These are phyloP conservation scores for Scheffersomyces amazonensis DNA, from an alignment of 805 yeast genomes.

Conservation along the genomic window DNA sequence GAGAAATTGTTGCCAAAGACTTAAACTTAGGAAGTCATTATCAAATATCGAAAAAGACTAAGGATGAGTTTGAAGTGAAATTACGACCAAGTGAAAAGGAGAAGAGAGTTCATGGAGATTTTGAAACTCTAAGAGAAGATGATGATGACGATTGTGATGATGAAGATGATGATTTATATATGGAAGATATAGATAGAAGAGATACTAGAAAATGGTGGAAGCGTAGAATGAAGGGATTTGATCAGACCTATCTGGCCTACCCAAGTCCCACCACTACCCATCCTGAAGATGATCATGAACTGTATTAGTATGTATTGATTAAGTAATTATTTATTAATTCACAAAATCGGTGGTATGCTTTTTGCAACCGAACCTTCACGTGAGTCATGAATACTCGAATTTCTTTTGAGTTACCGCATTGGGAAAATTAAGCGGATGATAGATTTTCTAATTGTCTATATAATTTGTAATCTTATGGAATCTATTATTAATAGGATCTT, in stretches of 20 bases:
- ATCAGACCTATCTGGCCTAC: constrained; percentile 22
- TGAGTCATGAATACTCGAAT: too few relatives aligned
- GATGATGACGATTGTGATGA: constrained; percentile 16
- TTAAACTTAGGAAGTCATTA: constrained; percentile 52
- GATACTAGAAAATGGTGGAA: constrained; percentile 54
- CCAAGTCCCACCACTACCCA: too few relatives aligned
- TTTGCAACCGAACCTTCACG: neutral
- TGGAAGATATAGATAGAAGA: constrained; percentile 55
- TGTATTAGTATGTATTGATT: too few relatives aligned
- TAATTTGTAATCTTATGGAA: neutral
- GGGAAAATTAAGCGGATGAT: too few relatives aligned
- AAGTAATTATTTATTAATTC: too few relatives aligned
- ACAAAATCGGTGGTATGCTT: too few relatives aligned
- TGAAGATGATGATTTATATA: constrained; percentile 47
- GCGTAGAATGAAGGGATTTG: constrained; percentile 35
- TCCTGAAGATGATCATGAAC: too few relatives aligned
- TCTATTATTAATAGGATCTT: neutral
- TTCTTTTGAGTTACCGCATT: too few relatives aligned
- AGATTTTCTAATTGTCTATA: neutral
- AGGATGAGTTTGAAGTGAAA: constrained; percentile 6
- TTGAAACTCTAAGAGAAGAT: constrained; percentile 10
- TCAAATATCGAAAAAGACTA: constrained; percentile 18
- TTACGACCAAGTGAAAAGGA: constrained; percentile 16
- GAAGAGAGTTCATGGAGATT: constrained; percentile 19
- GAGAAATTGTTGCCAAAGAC: constrained; percentile 74